These are phyloP conservation scores for Aspergillus terreus DNA, from an alignment of 2,329 filamentous ascomycete genomes.

Conservation along the genomic window DNA sequence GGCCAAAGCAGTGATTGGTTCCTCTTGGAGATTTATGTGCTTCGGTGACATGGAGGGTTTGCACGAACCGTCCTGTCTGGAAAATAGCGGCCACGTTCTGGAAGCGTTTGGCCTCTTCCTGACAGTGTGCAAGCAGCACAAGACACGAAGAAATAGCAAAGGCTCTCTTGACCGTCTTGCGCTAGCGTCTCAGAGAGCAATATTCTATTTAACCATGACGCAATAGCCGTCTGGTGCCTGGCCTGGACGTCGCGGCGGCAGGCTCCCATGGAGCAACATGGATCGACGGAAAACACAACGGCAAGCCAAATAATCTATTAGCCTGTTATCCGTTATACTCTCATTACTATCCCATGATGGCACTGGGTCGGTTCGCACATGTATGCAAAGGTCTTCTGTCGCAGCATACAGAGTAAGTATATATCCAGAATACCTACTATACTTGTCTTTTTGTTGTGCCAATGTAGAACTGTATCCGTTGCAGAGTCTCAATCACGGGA, in stretches of 20 bases:
- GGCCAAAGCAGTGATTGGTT: conserved; percentile 26
- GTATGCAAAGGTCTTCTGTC: no score
- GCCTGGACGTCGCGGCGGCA: conserved; percentile 31
- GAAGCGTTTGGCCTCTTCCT: conserved; percentile 24
- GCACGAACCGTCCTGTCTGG: conserved; percentile 31
- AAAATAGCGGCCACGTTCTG: conserved; percentile 31
- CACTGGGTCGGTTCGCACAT: conserved; percentile 17
- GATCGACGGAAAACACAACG: conserved; percentile 16
- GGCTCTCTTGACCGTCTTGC: no score
- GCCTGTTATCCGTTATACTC: conserved; percentile 19
- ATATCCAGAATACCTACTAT: no score
- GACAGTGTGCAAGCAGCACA: no score
- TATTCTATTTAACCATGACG: conserved; percentile 15
- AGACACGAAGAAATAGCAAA: no score
- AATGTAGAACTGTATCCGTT: no score
- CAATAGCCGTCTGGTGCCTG: conserved; percentile 28
- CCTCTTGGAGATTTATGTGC: conserved; percentile 33
- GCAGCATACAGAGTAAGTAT: no score
- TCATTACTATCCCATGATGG: conserved; percentile 29
- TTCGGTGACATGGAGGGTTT: conserved; percentile 36
- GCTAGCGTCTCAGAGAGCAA: no score
- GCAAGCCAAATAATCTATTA: conserved; percentile 20
- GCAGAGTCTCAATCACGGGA: no score
- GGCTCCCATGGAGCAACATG: conserved; percentile 9
- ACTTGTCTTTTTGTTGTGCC: no score